Conservation (phyloP, 2,329 filamentous ascomycete species). For the Epichloe amarillans region DNA sequence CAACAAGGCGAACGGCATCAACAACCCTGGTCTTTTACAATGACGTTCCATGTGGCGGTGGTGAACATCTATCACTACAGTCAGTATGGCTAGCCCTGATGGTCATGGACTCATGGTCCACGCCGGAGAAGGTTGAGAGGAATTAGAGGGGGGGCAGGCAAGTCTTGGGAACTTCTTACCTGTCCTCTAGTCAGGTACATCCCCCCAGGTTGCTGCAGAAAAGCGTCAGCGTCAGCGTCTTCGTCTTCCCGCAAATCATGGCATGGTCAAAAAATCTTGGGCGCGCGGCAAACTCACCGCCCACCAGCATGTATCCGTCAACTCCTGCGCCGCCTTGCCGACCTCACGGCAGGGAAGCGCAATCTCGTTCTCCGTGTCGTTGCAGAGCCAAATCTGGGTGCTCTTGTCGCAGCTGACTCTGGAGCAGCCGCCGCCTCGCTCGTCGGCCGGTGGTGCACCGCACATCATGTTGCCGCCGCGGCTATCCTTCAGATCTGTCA, state of each 20-base stretch:
- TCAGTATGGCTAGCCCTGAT: neutral
- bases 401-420: neutral
- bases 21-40: neutral
- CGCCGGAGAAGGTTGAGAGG: too few relatives aligned
- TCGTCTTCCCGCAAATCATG: neutral
- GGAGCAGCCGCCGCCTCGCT: neutral
- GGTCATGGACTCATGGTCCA: too few relatives aligned
- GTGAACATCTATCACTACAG: neutral
- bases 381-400: neutral
- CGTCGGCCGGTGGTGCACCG: neutral
- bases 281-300: neutral
- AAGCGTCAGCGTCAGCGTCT: neutral
- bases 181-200: neutral
- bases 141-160: too few relatives aligned
- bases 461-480: neutral
- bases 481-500: neutral
- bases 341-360: neutral
- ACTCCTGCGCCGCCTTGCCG: neutral
- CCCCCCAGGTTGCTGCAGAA: neutral
- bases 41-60: conserved; percentile 1
- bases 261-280: neutral
- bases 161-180: neutral
- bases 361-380: neutral
- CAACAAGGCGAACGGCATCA: neutral
- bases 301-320: neutral